Percentiles rank a stretch among this genome's conserved stretches.
phyloP scores from a whole-genome alignment of 768 basidiomycete genomes.

The Sistotremastrum suecicum region DNA sequence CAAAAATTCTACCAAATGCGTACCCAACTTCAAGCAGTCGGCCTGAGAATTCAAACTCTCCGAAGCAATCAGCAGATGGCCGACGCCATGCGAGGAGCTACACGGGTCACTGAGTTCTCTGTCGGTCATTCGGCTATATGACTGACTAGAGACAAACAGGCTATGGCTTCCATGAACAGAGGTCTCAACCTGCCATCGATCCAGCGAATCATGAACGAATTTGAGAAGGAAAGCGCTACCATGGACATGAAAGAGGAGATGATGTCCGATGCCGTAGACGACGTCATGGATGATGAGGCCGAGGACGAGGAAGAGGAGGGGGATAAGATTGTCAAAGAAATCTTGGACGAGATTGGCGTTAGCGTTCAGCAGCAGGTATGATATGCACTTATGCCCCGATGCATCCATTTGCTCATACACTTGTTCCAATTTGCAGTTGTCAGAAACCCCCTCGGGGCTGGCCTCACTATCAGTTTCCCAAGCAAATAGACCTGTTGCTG shows the following conservation, averaged over 20 bases:
- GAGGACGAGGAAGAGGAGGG: constrained; percentile 96
- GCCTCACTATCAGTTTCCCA: constrained; percentile 45
- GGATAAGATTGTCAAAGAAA: constrained; percentile 89
- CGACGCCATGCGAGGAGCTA: constrained; percentile 97
- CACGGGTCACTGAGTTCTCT: constrained; percentile 49
- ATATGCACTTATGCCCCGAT: neutral
- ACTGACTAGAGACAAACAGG: constrained; percentile 30
- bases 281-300: constrained; percentile 83
- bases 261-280: constrained; percentile 98
- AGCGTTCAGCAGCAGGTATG: constrained; percentile 70
- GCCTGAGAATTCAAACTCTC: constrained; percentile 88
- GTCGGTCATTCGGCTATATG: neutral
- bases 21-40: constrained; percentile 93
- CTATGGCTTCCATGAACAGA: constrained; percentile 96
- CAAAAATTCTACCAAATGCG: constrained; percentile 99
- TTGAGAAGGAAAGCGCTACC: constrained; percentile 90
- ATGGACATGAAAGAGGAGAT: constrained; percentile 99
- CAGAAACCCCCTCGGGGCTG: constrained; percentile 68
- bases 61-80: constrained; percentile 99
- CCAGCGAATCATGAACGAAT: constrained; percentile 94
- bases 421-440: constrained; percentile 37
- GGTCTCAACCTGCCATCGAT: constrained; percentile 92
- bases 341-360: constrained; percentile 95
- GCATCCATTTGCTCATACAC: constrained; percentile 6
- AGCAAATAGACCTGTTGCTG: constrained; percentile 54